Conservation (phyloP, 148 eudicot species). For the Camellia granthamiana region DNA sequence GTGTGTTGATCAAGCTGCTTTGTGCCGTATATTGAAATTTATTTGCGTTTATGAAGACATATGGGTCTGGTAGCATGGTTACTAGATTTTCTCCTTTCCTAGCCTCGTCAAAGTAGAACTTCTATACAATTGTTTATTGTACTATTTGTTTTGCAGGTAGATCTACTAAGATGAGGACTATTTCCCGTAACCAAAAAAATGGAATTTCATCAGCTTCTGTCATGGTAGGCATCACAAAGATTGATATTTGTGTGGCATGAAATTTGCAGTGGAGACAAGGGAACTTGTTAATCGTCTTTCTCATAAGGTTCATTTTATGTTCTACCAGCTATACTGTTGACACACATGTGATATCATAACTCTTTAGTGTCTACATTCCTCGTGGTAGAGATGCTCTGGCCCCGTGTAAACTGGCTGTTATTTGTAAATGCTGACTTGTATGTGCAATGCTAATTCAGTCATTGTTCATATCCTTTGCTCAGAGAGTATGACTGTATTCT, state of each 20-base stretch:
- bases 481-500: background rate
- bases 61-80: background rate
- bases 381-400: background rate
- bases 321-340: background rate
- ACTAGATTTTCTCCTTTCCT: background rate
- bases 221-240: background rate
- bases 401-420: background rate
- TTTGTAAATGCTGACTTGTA: background rate
- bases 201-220: background rate
- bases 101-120: background rate
- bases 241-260: background rate
- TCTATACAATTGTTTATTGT: background rate
- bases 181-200: background rate
- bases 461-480: background rate
- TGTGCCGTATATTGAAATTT: background rate
- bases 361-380: background rate
- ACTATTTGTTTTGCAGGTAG: conserved; percentile 2
- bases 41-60: background rate
- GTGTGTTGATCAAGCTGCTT: background rate
- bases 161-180: conserved; percentile 2
- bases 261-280: background rate
- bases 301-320: background rate
- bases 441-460: background rate
- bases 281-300: background rate
- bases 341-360: background rate